These are phyloP conservation scores for Cladophialophora carrionii DNA, from an alignment of 2,329 filamentous ascomycete species.

Conservation along the genomic window DNA sequence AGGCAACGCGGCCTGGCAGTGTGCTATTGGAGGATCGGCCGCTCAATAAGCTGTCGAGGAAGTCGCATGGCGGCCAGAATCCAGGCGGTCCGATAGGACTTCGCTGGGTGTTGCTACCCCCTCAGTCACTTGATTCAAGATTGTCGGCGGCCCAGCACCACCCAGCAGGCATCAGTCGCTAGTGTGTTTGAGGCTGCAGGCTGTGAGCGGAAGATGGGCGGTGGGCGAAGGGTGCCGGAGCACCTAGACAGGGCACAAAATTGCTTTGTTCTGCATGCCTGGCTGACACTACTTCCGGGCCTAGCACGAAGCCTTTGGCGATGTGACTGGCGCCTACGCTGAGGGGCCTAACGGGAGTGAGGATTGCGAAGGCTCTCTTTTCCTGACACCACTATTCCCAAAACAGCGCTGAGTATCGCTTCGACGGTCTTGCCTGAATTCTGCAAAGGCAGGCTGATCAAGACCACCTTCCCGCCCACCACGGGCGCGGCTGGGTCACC, in stretches of 20 bases:
- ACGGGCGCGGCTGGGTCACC: neutral
- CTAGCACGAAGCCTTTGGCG: neutral
- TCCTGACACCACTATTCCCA: neutral
- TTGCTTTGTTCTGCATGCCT: neutral
- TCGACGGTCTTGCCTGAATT: conserved; percentile 3
- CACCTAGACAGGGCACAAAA: conserved; percentile 7
- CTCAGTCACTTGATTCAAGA: conserved; percentile 1
- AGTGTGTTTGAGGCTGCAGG: conserved; percentile 16
- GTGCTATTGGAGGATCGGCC: conserved; percentile 14
- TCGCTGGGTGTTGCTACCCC: conserved; percentile 9
- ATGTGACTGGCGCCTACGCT: neutral
- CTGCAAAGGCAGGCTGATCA: conserved; percentile 12
- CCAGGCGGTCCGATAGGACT: conserved; percentile 8
- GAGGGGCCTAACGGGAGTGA: neutral
- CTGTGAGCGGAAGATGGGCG: conserved; percentile 14
- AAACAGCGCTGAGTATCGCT: neutral
- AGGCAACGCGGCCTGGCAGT: conserved; percentile 5
- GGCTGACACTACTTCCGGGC: conserved; percentile 8
- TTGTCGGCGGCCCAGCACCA: neutral
- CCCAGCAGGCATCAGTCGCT: conserved; percentile 8
- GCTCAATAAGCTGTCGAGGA: conserved; percentile 7
- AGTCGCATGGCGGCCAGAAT: conserved; percentile 6
- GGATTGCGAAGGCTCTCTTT: neutral
- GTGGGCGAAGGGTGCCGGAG: conserved; percentile 2
- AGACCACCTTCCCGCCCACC: neutral